Evolutionary conservation across 2,329 filamentous ascomycete genomes (phyloP), one percentile per base, ranked within the genome.

Genomic region (Scopulariopsis brevicaulis): DNA sequence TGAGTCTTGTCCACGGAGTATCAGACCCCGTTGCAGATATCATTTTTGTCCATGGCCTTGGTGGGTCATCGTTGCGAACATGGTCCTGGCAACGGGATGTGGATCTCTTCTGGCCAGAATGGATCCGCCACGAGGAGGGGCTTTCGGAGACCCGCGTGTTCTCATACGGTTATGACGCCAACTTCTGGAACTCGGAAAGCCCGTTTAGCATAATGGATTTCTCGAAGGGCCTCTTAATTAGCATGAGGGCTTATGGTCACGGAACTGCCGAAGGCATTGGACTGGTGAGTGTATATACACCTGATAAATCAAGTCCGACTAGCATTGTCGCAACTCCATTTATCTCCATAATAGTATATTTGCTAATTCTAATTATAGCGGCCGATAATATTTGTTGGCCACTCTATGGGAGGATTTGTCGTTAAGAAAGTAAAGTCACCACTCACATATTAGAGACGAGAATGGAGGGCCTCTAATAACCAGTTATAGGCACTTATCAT

Each of bases 21-120:
- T 35, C 53, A 18, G 12, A 20, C 18, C 8, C 54, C 15, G 10
- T 14, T 22, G 54, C 37, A n/a, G 54, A 55, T 22, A 48, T 55
- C 20, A 55, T 55, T 15, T 55, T 48, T 46, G 54, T 55, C 54
- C 54, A 55, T 28, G 54, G 54, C 22, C 37, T 55, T 22, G 54
- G 54, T n/a, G 54, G 54, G 10, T 55, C 54, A 4, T 43, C 54
- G 18, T 18, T 55, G 8, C n/a, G 22, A 46, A 46, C 54, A 28
- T 55, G 54, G 54, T 55, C 54, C 18, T 55, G 54, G 54, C 3
- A 55, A n/a, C n/a, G 54, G 20, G 46, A 37, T 11, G 28, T 20
- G 7, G 54, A 55, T 2, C n/a, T 22, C 14, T 55, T 46, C 25
- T 55, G 54, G 54, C 54, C 34, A n/a, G 35, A 32, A 8, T 55